A percentile compares a stretch with the other conserved stretches of the same genome.
Conservation (phyloP, 441 rosid species). For the Raphanus hybrid region DNA sequence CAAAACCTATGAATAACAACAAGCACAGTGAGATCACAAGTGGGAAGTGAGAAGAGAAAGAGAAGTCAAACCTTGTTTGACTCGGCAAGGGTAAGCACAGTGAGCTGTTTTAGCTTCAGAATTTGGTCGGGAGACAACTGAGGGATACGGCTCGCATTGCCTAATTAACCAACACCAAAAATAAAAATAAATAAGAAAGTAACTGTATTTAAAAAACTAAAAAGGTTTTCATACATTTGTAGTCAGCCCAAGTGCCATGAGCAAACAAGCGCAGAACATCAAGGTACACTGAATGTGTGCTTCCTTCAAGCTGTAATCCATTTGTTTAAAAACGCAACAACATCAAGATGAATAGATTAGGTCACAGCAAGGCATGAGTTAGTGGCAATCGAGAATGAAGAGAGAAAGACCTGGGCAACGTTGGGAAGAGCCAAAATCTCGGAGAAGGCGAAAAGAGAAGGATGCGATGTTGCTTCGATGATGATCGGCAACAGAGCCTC, state of each 20-base stretch:
- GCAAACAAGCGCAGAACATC: constrained; percentile 83
- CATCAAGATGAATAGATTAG: no score
- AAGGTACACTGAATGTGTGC: constrained; percentile 57
- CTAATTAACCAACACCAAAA: constrained; percentile 42
- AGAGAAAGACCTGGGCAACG: constrained; percentile 57
- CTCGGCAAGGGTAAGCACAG: constrained; percentile 94
- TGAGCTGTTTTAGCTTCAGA: constrained; percentile 92
- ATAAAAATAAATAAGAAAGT: no score
- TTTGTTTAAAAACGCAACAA: neutral
- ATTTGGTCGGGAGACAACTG: constrained; percentile 78
- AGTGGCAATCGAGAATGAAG: neutral
- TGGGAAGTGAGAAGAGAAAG: neutral
- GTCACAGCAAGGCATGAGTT: no score
- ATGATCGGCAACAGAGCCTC: constrained; percentile 61
- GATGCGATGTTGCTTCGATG: constrained; percentile 86
- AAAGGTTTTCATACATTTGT: constrained; percentile 61
- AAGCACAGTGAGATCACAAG: constrained; percentile 19
- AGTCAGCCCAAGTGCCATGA: constrained; percentile 93
- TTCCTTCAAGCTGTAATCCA: constrained; percentile 79
- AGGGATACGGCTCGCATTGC: constrained; percentile 59
- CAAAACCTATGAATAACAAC: constrained; percentile 57
- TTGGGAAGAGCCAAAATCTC: constrained; percentile 86
- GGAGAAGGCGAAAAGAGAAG: constrained; percentile 92
- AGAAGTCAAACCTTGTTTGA: constrained; percentile 54
- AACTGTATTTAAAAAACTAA: neutral